Evolutionary conservation across 768 basidiomycete species (phyloP), one percentile per base, ranked within the genome.

Genomic region (Nidularia pulvinata): DNA sequence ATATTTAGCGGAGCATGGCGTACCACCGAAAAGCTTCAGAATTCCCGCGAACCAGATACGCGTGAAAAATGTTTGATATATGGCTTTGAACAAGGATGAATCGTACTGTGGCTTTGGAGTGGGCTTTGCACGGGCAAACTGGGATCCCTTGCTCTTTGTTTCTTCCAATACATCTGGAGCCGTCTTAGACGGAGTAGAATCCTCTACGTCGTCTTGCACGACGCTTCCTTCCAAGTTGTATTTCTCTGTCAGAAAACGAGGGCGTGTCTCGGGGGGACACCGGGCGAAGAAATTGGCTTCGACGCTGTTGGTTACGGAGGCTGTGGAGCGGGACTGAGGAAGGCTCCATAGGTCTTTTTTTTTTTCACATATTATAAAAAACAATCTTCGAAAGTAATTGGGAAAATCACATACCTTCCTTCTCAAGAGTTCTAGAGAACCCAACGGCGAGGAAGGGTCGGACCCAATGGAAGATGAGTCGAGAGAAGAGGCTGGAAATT

Each of bases 381-480:
- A 16, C 54, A 13, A 55, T 44, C 30, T 32, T 9, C 35, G 46
- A 4, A 14, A 55, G 2, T 16, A 50, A 50, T 22, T 13, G 22
- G 13, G n/a, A 33, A 7, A 34, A 7, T 25, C 36, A 53, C 69
- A 13, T 36, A 81, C 85, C 85, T 45, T 85, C 83, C 60, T 77
- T 74, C 66, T 82, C 70, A 7, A 85, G 58, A 0, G 84, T 84
- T 48, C 84, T 70, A 9, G 82, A 78, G 59, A 79, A 86, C 1
- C 84, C 84, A 11, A 85, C 83, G 33, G 70, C 67, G 4, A 86
- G 69, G 55, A 87, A 76, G 1, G 83, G 73, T 30, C 67, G 69
- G 6, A 86, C 61, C 84, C 84, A 85, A n/a, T 74, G 68, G 33
- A 82, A 79, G 33, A 79, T 55, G 1, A 84, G 62, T 34, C 69